A percentile compares a stretch with the other conserved stretches of the same genome.
Evolutionary conservation across 352 stramenopile species (phyloP).

Genomic region (Globisporangium solare): DNA sequence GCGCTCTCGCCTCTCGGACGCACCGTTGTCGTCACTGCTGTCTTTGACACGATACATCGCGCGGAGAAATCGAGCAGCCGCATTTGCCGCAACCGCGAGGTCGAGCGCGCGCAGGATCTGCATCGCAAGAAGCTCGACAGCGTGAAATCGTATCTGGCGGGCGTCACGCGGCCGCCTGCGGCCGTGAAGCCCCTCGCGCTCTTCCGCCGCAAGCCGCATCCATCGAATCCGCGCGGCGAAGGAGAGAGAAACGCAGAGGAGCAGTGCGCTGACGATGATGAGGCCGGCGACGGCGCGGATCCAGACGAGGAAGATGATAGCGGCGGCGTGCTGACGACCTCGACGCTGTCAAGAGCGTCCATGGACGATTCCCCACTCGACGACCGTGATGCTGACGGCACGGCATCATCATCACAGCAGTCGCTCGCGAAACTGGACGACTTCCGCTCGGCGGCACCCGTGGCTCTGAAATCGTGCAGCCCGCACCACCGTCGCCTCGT

Average conservation of each 20-base stretch:
- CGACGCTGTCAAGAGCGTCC: neutral
- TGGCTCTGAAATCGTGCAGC: constrained; percentile 11
- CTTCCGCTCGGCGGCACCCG: constrained; percentile 29
- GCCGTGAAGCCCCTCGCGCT: constrained; percentile 1
- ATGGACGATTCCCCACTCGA: neutral
- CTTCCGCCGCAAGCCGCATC: constrained; percentile 11
- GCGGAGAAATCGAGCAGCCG: constrained; percentile 77
- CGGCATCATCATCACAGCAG: neutral
- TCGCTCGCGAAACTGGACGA: constrained; percentile 45
- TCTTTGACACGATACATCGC: constrained; percentile 55
- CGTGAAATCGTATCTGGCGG: constrained; percentile 55
- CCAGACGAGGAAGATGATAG: neutral
- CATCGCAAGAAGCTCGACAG: constrained; percentile 69
- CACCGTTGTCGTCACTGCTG: neutral
- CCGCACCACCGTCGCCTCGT: neutral
- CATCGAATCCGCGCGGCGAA: too few species aligned
- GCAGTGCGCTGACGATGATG: neutral
- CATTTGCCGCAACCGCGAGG: constrained; percentile 61
- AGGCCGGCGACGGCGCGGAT: neutral
- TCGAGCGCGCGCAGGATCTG: constrained; percentile 64
- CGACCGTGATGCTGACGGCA: neutral
- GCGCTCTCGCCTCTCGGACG: neutral
- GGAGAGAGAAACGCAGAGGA: neutral
- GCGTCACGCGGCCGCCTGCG: constrained; percentile 15
- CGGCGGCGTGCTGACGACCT: neutral